These are phyloP conservation scores for Candida coquimbonensis DNA, from an alignment of 805 yeast genomes.

Conservation along the genomic window DNA sequence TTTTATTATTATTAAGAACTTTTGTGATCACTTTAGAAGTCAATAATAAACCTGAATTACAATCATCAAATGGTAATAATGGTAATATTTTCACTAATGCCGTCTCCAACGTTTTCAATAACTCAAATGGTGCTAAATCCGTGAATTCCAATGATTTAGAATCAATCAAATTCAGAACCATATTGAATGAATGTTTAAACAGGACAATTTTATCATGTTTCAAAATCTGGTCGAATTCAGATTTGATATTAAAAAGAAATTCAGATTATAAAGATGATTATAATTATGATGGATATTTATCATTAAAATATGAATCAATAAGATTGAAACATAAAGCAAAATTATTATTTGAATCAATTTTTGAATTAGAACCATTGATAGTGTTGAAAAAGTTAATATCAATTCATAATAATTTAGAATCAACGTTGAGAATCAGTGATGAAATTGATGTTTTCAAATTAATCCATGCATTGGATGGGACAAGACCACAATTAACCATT, in stretches of 20 bases:
- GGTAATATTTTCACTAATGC: conserved; percentile 47
- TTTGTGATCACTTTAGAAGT: conserved; percentile 48
- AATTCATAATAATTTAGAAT: conserved; percentile 16
- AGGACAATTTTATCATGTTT: conserved; percentile 49
- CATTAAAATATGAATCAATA: conserved; percentile 42
- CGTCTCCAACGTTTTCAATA: conserved; percentile 74
- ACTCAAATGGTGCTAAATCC: conserved; percentile 26
- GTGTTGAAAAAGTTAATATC: conserved; percentile 59
- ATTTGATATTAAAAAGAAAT: conserved; percentile 24
- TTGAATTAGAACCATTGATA: conserved; percentile 64
- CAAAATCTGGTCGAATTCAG: conserved; percentile 68
- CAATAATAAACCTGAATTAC: conserved; percentile 7
- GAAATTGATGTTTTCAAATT: conserved; percentile 43
- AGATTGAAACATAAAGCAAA: conserved; percentile 66
- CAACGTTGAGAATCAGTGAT: conserved; percentile 3
- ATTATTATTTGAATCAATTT: conserved; percentile 55
- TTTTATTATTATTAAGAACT: conserved; percentile 37
- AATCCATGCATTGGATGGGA: conserved; percentile 77
- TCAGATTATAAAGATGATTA: conserved; percentile 12
- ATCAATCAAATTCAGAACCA: conserved; percentile 10
- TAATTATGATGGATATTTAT: conserved; percentile 23
- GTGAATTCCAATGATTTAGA: neutral
- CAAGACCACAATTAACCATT: conserved; percentile 67
- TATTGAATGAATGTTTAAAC: conserved; percentile 43
- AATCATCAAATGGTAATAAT: conserved; percentile 25